Evolutionary conservation across 129 eudicot species (phyloP), one percentile per base, ranked within the genome.

Genomic region (Scalesia atractyloides): DNA sequence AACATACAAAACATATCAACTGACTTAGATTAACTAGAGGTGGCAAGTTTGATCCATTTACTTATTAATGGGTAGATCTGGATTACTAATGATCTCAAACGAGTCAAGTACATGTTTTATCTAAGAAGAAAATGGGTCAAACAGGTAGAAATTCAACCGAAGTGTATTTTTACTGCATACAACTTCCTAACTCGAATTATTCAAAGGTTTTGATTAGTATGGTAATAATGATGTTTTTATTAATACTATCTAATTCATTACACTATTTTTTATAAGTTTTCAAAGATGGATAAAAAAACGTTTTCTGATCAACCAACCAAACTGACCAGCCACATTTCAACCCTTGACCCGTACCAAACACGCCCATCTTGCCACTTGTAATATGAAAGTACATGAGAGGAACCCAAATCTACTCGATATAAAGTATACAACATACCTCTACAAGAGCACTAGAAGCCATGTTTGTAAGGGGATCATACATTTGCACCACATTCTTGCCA

Each of bases 401-500:
- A 22, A 22, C 26, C 26, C 26, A 22, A 22, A 24, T 2, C 30
- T 24, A 24, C 30, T 24, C 30, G 30, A 24, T 24, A 24, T 24
- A 24, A 24, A 24, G 30, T 24, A 24, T 24, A 24, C 30, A 24
- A 24, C 78, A 74, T 63, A 90, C 97, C 96, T 94, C 91, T 74
- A 83, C 90, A 79, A 82, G 96, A 73, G 98, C 83, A 82, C 74
- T 59, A 50, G 95, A 76, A 70, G 98, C 98, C 86, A 87, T 73
- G 39, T 82, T 74, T 36, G 92, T 64, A 41, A 94, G 91, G 18
- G 83, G 84, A 19, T 79, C 86, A 84, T 94, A 90, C 98, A 94
- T 84, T 72, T 81, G 77, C 69, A 86, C 88, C 58, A 60, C 58
- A 66, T 78, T 77, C 56, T 76, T 83, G 63, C 80, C 70, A 18